Evolutionary conservation across 495 filamentous ascomycete genomes (phyloP).

Genomic region (Hypoxylon lienhwacheense): DNA sequence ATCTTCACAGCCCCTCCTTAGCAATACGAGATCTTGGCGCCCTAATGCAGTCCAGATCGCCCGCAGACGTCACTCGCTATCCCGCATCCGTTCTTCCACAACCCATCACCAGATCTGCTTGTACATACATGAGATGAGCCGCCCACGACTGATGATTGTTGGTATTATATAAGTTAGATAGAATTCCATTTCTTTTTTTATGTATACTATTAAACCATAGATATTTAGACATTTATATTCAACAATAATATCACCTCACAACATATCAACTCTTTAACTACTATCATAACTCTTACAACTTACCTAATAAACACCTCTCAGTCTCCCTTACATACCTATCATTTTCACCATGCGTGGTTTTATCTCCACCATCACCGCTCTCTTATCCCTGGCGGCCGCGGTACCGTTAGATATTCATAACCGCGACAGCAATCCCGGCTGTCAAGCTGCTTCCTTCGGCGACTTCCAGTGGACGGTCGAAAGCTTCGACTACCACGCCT

Average conservation of each 20-base stretch:
- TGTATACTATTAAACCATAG: constrained; percentile 15
- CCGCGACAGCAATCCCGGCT: constrained; percentile 31
- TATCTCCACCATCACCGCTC: constrained; percentile 26
- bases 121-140: constrained; percentile 22
- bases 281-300: neutral
- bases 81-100: constrained; percentile 18
- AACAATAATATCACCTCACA: constrained; percentile 1
- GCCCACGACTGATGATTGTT: constrained; percentile 2
- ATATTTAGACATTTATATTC: constrained; percentile 1
- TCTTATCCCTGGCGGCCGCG: constrained; percentile 31
- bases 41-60: constrained; percentile 21
- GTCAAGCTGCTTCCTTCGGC: constrained; percentile 38
- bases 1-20: constrained; percentile 24
- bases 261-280: neutral
- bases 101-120: constrained; percentile 27
- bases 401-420: constrained; percentile 13
- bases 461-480: constrained; percentile 42
- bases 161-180: constrained; percentile 22
- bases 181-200: neutral
- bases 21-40: constrained; percentile 35
- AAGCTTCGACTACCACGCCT: constrained; percentile 45
- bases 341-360: constrained; percentile 26
- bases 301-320: neutral
- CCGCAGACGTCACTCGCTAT: constrained; percentile 28
- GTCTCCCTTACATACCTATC: too few species aligned